A percentile compares a stretch with the other conserved stretches of the same genome.
Conservation (phyloP, 106 monocot genomes). For the Acorus gramineus region DNA sequence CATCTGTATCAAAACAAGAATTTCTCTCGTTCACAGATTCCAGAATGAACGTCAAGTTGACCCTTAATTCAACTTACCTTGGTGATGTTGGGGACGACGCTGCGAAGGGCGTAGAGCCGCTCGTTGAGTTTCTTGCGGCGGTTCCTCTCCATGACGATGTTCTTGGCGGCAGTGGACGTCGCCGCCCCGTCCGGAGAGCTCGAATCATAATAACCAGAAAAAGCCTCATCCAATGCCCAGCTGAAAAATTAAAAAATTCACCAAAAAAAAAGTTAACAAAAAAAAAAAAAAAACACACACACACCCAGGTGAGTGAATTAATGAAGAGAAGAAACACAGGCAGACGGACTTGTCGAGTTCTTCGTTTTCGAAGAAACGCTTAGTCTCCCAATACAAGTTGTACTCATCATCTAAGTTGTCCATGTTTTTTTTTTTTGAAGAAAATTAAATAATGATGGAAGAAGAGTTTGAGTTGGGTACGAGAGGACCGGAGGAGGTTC, state of each 20-base stretch:
- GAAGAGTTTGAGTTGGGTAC: too few species aligned
- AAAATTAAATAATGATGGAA: too few species aligned
- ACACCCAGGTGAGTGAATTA: too few species aligned
- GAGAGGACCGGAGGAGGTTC: too few species aligned
- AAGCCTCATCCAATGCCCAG: conserved; percentile 18
- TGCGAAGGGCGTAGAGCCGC: conserved; percentile 29
- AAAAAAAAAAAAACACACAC: not conserved
- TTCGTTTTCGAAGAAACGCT: conserved; percentile 22
- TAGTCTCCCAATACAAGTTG: conserved; percentile 39
- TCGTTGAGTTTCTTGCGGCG: conserved; percentile 26
- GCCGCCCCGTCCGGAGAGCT: too few species aligned
- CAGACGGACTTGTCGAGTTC: conserved; percentile 28
- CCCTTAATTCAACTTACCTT: conserved; percentile 5
- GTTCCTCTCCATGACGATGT: conserved; percentile 30
- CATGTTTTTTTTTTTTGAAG: conserved; percentile 4
- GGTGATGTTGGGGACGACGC: conserved; percentile 35
- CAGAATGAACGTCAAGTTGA: not conserved
- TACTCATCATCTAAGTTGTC: conserved; percentile 31
- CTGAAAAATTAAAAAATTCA: conserved; percentile 2
- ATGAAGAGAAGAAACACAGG: not conserved
- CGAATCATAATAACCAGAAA: not conserved
- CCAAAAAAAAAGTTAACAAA: not conserved
- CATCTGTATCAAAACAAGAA: conserved; percentile 21
- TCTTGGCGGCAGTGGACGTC: not conserved
- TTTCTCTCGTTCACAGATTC: not conserved